These are phyloP conservation scores for Xylaria sp. DNA, from an alignment of 495 filamentous ascomycete species.

Conservation along the genomic window DNA sequence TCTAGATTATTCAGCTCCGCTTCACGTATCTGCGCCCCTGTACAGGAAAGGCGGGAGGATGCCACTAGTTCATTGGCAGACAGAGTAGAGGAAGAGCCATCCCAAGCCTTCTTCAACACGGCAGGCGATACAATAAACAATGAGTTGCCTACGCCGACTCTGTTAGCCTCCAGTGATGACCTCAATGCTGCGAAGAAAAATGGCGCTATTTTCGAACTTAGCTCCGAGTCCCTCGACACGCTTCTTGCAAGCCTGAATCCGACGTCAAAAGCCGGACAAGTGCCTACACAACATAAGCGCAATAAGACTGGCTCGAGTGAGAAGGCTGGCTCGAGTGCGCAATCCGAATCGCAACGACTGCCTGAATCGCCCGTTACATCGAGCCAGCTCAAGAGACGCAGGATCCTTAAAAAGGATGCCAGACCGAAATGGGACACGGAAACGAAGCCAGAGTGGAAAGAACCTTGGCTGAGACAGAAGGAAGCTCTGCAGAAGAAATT, in stretches of 20 bases:
- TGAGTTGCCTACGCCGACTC: neutral
- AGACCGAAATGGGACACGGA: neutral
- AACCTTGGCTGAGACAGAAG: constrained; percentile 78
- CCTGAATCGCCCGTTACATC: constrained; percentile 15
- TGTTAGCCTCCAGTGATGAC: constrained; percentile 14
- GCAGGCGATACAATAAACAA: constrained; percentile 10
- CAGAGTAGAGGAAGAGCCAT: neutral
- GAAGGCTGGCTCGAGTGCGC: too few relatives aligned
- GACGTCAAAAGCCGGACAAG: neutral
- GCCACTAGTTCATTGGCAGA: neutral
- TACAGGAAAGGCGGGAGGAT: neutral
- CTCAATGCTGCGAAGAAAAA: constrained; percentile 29
- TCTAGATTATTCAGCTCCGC: constrained; percentile 18
- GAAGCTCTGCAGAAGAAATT: constrained; percentile 74
- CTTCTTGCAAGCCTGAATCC: constrained; percentile 27
- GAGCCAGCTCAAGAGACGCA: constrained; percentile 33
- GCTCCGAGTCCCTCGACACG: constrained; percentile 41
- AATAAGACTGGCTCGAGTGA: neutral
- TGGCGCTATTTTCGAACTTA: constrained; percentile 42
- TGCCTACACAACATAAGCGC: neutral
- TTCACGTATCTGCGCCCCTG: neutral
- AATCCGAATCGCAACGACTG: constrained; percentile 12
- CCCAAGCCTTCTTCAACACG: constrained; percentile 1
- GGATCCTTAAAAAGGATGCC: constrained; percentile 31
- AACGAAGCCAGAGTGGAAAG: constrained; percentile 26